Evolutionary conservation across 306 rosid species (phyloP), one percentile per base, ranked within the genome.

Genomic region (Carpinus viminea): DNA sequence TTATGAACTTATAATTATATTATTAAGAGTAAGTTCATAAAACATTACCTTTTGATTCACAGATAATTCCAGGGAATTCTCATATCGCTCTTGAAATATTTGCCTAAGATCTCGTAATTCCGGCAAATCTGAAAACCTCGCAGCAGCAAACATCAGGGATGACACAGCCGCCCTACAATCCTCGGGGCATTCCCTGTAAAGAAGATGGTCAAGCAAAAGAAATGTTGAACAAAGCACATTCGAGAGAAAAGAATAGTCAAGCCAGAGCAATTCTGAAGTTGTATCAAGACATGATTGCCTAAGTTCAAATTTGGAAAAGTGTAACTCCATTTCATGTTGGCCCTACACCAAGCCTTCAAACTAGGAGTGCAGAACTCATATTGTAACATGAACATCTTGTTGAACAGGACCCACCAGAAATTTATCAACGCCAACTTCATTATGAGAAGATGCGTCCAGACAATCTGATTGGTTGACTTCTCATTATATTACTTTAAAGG

Each of bases 81-180:
- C 92, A 5, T 87, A 95, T 89, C 91, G 89, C 89, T 93, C 94
- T 76, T 90, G 93, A 85, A 93, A 90, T 51, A 83, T 83, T 78
- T 93, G 93, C 79, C 99, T 87, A 21, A 93, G 92, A 20, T 95
- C 96, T 12, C 98, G 99, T 81, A 95, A 81, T 86, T 95, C 99
- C 43, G 99, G 99, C 80, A 95, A 84, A 89, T 95, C 97, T 64
- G 97, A 95, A 88, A 93, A 93, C 81, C 97, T 83, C 59, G 99
- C 98, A 20, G 99, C 98, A 5, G 98, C 94, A 83, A 86, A 50
- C 97, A 90, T 90, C 74, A 93, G 76, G 73, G 96, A 90, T 5
- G 99, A 85, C 77, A 91, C 84, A 83, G 98, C 90, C 68, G 91
- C 93, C 83, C 89, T 79, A 74, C 93, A 90, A 56, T 95, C 96